These are phyloP conservation scores for Scedosporium boydii DNA, from an alignment of 2,329 filamentous ascomycete genomes.

Conservation along the genomic window DNA sequence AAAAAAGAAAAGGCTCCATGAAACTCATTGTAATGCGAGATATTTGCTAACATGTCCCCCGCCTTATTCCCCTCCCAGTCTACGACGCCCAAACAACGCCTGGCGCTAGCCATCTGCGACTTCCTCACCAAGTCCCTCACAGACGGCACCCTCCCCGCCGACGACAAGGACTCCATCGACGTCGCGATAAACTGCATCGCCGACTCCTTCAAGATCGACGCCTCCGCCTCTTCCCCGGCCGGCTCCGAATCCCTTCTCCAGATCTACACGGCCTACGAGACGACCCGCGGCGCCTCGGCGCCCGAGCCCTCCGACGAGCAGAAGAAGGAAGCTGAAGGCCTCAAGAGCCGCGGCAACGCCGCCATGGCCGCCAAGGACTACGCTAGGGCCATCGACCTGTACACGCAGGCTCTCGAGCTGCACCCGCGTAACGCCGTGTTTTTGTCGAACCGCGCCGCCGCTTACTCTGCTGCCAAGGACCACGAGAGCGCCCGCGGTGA, in stretches of 20 bases:
- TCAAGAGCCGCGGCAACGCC: conserved; percentile 87
- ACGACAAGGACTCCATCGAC: conserved; percentile 90
- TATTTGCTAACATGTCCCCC: not conserved
- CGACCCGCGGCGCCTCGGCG: conserved; percentile 42
- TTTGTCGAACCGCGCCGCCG: conserved; percentile 93
- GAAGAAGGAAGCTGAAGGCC: conserved; percentile 73
- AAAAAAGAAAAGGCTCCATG: not conserved
- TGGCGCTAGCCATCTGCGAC: conserved; percentile 94
- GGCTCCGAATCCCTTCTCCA: conserved; percentile 75
- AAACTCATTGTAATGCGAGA: not conserved
- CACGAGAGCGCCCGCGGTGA: conserved; percentile 78
- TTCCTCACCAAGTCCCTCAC: conserved; percentile 77
- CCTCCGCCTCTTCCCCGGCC: conserved; percentile 60
- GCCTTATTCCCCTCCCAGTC: not conserved
- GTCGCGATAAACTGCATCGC: conserved; percentile 90
- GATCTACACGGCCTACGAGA: conserved; percentile 96
- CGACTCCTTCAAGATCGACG: conserved; percentile 91
- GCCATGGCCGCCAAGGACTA: conserved; percentile 96
- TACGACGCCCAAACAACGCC: conserved; percentile 61
- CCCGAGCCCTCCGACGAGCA: conserved; percentile 39
- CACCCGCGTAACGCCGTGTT: conserved; percentile 87
- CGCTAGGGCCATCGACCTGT: conserved; percentile 67
- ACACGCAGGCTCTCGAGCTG: conserved; percentile 76
- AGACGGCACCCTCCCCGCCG: conserved; percentile 78
- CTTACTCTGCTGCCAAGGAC: conserved; percentile 75